Conservation (phyloP, 495 filamentous ascomycete genomes). For the Aspergillus avenaceus region DNA sequence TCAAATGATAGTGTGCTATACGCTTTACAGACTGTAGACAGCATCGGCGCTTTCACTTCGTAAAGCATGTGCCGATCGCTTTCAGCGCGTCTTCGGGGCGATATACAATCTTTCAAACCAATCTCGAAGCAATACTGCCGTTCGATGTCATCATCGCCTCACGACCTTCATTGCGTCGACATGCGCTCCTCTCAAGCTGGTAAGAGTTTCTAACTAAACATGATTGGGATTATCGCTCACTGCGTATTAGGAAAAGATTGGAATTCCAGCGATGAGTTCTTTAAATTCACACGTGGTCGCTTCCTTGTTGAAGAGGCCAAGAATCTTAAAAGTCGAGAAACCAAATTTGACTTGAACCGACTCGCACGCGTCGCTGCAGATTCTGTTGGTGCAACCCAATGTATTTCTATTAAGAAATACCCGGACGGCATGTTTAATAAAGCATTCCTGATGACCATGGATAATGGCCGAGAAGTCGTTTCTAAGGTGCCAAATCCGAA, state of each 20-base stretch:
- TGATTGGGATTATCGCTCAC: conserved; percentile 10
- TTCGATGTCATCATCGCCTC: conserved; percentile 6
- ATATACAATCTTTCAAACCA: conserved; percentile 8
- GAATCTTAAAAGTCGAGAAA: conserved; percentile 30
- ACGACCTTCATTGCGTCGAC: not conserved
- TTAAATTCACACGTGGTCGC: conserved; percentile 32
- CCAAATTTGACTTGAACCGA: conserved; percentile 31
- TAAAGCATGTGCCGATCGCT: conserved; percentile 14
- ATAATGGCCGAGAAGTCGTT: conserved; percentile 33
- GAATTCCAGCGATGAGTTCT: conserved; percentile 31
- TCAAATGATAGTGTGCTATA: too few species aligned
- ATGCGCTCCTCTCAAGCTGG: conserved; percentile 13
- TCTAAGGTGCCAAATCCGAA: conserved; percentile 36
- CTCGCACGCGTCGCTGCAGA: conserved; percentile 32
- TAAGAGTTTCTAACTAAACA: conserved; percentile 11
- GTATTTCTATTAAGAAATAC: conserved; percentile 27
- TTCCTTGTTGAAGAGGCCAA: conserved; percentile 32
- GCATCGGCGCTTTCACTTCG: conserved; percentile 7
- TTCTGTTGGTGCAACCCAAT: conserved; percentile 27
- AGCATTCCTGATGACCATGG: conserved; percentile 37
- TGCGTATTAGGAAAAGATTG: conserved; percentile 24
- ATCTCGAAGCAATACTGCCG: conserved; percentile 7
- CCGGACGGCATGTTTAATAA: conserved; percentile 39
- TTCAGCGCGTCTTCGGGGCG: conserved; percentile 13
- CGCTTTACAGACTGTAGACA: too few species aligned